Conservation (phyloP, 75 land plant species). For the Isoetes taiwanensis region DNA sequence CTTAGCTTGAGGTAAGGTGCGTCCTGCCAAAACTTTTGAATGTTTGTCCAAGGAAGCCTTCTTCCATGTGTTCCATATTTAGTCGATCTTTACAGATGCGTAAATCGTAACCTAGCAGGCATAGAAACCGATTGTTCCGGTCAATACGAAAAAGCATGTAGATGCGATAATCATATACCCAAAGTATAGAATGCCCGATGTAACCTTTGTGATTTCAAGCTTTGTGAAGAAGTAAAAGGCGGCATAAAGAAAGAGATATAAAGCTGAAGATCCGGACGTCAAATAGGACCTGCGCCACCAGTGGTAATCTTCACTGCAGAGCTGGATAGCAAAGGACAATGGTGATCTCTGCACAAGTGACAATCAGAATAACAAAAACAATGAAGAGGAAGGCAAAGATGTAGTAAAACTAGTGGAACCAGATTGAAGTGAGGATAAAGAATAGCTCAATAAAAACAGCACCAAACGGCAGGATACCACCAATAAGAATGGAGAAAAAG, state of each 20-base stretch:
- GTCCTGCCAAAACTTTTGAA: too few relatives aligned
- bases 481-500: conserved; percentile 18
- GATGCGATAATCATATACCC: conserved; percentile 81
- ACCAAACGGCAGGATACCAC: conserved; percentile 29
- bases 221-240: conserved; percentile 28
- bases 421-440: conserved; percentile 28
- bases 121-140: conserved; percentile 85
- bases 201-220: conserved; percentile 26
- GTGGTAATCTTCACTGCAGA: conserved; percentile 25
- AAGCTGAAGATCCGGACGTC: conserved; percentile 20
- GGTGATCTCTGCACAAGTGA: conserved; percentile 27
- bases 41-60: too few relatives aligned
- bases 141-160: conserved; percentile 69
- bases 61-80: too few relatives aligned
- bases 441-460: conserved; percentile 30
- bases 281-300: conserved; percentile 26
- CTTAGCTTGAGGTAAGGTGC: too few relatives aligned
- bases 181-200: conserved; percentile 79
- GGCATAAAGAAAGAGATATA: conserved; percentile 18
- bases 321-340: conserved; percentile 28
- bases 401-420: conserved; percentile 27
- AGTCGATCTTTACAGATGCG: conserved; percentile 86
- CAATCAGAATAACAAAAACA: conserved; percentile 20
- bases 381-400: conserved; percentile 27
- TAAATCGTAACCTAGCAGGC: conserved; percentile 91